Evolutionary conservation across 1,139 yeast genomes (phyloP).

Genomic region (Torulaspora globosa): DNA sequence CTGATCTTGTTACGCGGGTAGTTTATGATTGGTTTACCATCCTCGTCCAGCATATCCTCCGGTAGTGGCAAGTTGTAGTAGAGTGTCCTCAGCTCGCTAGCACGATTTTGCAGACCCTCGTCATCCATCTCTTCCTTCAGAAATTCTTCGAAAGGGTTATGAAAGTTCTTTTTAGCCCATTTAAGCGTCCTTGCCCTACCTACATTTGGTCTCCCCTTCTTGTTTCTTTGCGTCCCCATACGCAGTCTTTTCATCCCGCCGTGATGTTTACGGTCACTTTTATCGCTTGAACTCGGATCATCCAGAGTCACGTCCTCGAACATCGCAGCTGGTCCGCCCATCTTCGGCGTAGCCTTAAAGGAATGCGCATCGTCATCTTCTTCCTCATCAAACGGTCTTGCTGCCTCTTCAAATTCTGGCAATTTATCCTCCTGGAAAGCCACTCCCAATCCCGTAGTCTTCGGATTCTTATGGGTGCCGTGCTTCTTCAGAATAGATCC

Average conservation of each 20-base stretch:
- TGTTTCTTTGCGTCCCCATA: constrained; percentile 87
- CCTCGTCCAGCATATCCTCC: constrained; percentile 52
- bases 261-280: constrained; percentile 28
- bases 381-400: constrained; percentile 14
- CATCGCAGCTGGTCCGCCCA: constrained; percentile 20
- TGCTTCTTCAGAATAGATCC: constrained; percentile 13
- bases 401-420: constrained; percentile 14
- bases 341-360: constrained; percentile 30
- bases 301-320: constrained; percentile 29
- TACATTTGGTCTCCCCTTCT: constrained; percentile 61
- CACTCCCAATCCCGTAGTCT: constrained; percentile 5
- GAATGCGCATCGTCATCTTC: constrained; percentile 27
- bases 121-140: constrained; percentile 27
- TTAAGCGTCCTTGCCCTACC: constrained; percentile 41
- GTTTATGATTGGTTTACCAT: constrained; percentile 52
- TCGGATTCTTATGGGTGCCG: constrained; percentile 9
- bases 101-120: constrained; percentile 30
- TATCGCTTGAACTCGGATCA: constrained; percentile 19
- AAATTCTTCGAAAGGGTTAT: constrained; percentile 34
- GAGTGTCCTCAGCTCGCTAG: constrained; percentile 45
- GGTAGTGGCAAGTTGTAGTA: constrained; percentile 73
- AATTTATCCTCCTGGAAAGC: constrained; percentile 16
- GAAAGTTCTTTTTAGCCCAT: constrained; percentile 38
- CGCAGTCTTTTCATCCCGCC: constrained; percentile 62
- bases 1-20: constrained; percentile 89